Conservation (phyloP, 495 filamentous ascomycete species). For the Parathielavia hyrcaniae region DNA sequence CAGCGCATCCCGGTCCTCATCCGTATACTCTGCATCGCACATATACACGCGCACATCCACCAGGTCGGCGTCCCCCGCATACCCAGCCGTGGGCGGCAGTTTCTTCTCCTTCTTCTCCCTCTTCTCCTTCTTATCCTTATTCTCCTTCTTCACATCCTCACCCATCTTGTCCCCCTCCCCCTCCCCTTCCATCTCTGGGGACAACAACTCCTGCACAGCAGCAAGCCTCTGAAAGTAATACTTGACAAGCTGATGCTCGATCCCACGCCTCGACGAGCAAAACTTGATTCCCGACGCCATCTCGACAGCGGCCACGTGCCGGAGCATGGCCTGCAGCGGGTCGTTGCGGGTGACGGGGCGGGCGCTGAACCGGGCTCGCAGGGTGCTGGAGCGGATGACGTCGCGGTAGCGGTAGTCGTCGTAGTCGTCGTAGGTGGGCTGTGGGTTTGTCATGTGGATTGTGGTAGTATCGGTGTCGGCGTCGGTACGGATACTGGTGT, state of each 20-base stretch:
- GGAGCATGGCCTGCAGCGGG: slow-evolving; percentile 15
- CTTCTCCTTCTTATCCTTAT: background rate
- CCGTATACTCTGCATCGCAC: background rate
- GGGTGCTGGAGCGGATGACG: background rate
- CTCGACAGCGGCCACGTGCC: slow-evolving; percentile 15
- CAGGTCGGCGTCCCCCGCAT: slow-evolving; percentile 1
- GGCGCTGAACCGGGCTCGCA: background rate
- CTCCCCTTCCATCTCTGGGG: background rate
- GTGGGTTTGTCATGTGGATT: too few relatives aligned
- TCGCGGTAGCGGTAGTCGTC: background rate
- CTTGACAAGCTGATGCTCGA: slow-evolving; percentile 9
- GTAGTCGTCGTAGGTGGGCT: too few relatives aligned
- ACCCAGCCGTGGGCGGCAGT: slow-evolving; percentile 1
- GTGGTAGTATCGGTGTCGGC: too few relatives aligned
- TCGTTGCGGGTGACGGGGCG: background rate
- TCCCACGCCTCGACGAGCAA: background rate
- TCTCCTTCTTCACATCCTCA: background rate
- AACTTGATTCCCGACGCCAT: slow-evolving; percentile 2
- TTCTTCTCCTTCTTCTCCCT: background rate
- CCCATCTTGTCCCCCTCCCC: background rate
- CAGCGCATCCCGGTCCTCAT: background rate
- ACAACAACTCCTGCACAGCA: background rate
- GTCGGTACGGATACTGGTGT: background rate
- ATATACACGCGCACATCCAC: slow-evolving; percentile 6
- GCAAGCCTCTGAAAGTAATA: slow-evolving; percentile 1